Base-by-base conservation (phyloP, 1,139 yeast genomes). In the Geotrichum klebahnii region DNA sequence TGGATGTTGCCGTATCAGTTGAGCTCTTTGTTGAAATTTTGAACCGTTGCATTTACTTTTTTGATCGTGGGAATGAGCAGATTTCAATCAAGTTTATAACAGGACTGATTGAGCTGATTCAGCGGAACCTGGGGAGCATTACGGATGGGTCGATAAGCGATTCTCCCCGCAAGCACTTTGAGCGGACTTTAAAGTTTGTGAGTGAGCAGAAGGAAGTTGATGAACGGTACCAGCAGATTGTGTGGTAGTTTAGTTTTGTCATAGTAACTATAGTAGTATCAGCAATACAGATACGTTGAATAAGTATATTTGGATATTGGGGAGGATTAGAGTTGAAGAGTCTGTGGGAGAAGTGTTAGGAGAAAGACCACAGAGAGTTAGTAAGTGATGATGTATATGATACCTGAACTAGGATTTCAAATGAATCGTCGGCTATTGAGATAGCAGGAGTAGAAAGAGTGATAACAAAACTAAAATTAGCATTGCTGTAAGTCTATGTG, bases 21-120 rank as follows among this genome's bases (percentile, higher is more conserved):
- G 90, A 87, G 66, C 73, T 92, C 52, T 90, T 92, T 71, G 82
- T 92, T 47, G 97, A 92, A 68, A 87, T 92, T 23, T 73, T 92
- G 57, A 87, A 88, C 69, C 79, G 89, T 53, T 88, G 95, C 59
- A 69, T 90, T 35, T 84, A 87, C 61, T 92, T 84, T 67, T 84
- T 84, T 65, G 82, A 87, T 55, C 92, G 87, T 58, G 96, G 95
- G 4, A 85, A 84, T 57, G 77, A 77, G 37, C 74, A 81, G 49
- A 79, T 88, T 45, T 85, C 86, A 40, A 75, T 81, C 34, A 78
- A 80, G 60, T 88, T 87, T 62, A 80, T 90, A 61, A 87, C 85
- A 61, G 95, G 96, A 5, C 72, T 92, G 56, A 83, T 92, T 54
- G 96, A 88, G 59, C 74, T 92, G 59, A 86, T 90, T 52, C 80